Conservation (phyloP, 192 early-diverging fungal species). For the Mortierella claussenii region DNA sequence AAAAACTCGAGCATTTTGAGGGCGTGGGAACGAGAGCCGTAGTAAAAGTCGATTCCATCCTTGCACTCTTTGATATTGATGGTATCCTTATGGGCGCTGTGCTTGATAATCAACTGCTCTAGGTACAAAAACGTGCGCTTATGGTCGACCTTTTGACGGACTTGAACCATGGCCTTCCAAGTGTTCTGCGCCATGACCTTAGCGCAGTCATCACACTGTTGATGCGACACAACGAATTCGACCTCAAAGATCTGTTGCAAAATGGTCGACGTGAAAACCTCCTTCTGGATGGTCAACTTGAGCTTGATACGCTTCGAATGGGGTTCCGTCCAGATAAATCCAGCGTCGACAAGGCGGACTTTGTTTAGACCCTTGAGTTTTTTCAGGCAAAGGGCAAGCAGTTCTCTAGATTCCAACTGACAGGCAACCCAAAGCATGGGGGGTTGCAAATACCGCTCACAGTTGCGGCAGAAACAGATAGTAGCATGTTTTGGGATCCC, state of each 20-base stretch:
- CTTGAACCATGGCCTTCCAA: conserved; percentile 97
- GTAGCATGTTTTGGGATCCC: conserved; percentile 96
- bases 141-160: conserved; percentile 97
- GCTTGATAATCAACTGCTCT: conserved; percentile 98
- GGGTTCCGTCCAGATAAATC: conserved; percentile 98
- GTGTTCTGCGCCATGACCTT: conserved; percentile 96
- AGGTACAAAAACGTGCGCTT: conserved; percentile 98
- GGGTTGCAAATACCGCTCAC: conserved; percentile 97
- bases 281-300: conserved; percentile 99
- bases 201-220: conserved; percentile 96
- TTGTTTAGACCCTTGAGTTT: conserved; percentile 91
- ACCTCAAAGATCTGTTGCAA: conserved; percentile 97
- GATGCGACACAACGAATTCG: conserved; percentile 90
- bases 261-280: conserved; percentile 94
- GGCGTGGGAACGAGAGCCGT: conserved; percentile 87
- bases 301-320: conserved; percentile 92
- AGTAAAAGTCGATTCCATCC: conserved; percentile 98
- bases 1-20: conserved; percentile 98
- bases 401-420: conserved; percentile 89
- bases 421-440: conserved; percentile 91
- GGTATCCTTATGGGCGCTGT: conserved; percentile 96
- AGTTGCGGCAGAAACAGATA: conserved; percentile 95
- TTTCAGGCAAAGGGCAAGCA: conserved; percentile 93
- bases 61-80: conserved; percentile 97
- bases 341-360: conserved; percentile 95